Conservation (phyloP, 2,329 filamentous ascomycete genomes). For the Penicillium expansum region DNA sequence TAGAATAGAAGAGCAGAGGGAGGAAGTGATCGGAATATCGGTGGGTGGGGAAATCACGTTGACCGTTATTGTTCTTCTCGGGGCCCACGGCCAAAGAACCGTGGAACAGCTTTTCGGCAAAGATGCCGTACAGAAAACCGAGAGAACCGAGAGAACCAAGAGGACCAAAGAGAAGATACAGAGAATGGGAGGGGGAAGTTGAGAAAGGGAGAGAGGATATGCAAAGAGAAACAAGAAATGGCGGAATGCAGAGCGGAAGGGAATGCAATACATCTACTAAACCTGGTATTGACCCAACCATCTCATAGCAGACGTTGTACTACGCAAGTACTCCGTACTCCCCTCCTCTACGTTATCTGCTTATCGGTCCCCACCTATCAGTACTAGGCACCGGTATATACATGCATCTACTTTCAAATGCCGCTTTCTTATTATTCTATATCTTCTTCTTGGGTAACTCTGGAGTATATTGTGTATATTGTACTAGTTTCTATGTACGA, state of each 20-base stretch:
- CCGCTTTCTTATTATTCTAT: not conserved
- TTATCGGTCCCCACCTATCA: constrained; percentile 3
- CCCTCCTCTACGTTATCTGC: constrained; percentile 4
- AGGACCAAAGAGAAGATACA: not conserved
- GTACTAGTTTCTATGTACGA: not conserved
- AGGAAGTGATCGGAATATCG: not conserved
- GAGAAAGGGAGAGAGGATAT: not conserved
- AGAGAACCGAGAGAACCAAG: constrained; percentile 12
- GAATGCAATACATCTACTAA: constrained; percentile 10
- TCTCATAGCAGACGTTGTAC: constrained; percentile 5
- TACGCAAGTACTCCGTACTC: not conserved
- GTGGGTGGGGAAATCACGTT: constrained; percentile 8
- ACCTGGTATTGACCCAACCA: not conserved
- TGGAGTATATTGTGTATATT: not conserved
- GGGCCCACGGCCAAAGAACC: constrained; percentile 17
- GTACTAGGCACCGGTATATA: not conserved
- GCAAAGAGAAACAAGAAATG: constrained; percentile 2
- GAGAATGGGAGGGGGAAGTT: not conserved
- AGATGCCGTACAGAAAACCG: constrained; percentile 5
- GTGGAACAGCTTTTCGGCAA: constrained; percentile 14
- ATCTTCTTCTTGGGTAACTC: not conserved
- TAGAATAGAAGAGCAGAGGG: not conserved
- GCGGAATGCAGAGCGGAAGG: constrained; percentile 7
- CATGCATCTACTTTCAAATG: not conserved
- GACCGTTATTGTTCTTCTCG: constrained; percentile 8